Conservation (phyloP, 768 basidiomycete genomes). For the Sarcomyxa edulis region DNA sequence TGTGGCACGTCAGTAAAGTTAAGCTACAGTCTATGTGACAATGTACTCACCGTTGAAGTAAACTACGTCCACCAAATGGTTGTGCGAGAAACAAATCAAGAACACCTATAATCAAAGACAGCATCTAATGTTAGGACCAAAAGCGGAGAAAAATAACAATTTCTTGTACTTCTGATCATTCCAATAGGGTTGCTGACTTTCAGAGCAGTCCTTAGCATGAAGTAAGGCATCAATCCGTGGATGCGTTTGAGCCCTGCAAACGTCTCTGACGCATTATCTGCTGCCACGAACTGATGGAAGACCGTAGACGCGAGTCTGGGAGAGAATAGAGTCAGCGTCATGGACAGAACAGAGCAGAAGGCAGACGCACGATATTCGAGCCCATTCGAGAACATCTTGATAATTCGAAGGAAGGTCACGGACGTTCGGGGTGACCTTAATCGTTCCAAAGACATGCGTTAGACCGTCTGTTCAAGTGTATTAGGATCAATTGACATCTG, state of each 20-base stretch:
- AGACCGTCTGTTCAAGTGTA: slow-evolving; percentile 66
- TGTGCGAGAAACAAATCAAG: slow-evolving; percentile 95
- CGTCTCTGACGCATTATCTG: slow-evolving; percentile 87
- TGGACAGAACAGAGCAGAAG: neutral
- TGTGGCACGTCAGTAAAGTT: neutral
- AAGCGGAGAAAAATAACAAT: slow-evolving; percentile 3
- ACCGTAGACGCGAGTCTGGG: slow-evolving; percentile 89
- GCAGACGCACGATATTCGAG: slow-evolving; percentile 76
- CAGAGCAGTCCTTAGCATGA: slow-evolving; percentile 88
- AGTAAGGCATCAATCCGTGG: slow-evolving; percentile 97
- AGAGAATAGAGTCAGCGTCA: slow-evolving; percentile 5
- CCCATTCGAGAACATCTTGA: slow-evolving; percentile 92
- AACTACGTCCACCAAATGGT: slow-evolving; percentile 90
- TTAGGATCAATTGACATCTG: neutral
- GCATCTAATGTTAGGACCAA: slow-evolving; percentile 1
- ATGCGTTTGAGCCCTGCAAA: slow-evolving; percentile 86
- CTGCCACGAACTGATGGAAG: slow-evolving; percentile 91
- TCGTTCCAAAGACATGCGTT: slow-evolving; percentile 80
- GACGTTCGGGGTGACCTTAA: slow-evolving; percentile 76
- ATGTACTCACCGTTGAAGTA: slow-evolving; percentile 72
- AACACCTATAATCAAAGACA: slow-evolving; percentile 42
- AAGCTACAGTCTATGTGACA: neutral
- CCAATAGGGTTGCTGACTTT: slow-evolving; percentile 92
- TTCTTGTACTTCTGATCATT: slow-evolving; percentile 80
- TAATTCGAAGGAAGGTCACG: slow-evolving; percentile 80